phyloP scores from a whole-genome alignment of 768 basidiomycete species.

The Lactarius hengduanensis region DNA sequence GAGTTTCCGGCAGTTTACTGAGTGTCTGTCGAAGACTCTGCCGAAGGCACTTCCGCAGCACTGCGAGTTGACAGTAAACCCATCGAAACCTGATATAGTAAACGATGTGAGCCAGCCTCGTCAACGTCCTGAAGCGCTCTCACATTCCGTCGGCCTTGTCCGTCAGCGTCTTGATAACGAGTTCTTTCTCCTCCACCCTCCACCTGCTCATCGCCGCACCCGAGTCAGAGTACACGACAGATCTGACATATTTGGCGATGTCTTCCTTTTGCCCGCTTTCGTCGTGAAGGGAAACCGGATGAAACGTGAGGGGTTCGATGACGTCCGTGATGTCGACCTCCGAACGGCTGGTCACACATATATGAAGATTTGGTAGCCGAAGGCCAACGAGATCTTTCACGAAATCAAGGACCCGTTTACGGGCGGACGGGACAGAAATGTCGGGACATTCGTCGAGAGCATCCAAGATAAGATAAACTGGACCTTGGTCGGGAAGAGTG shows the following conservation, averaged over 20 bases:
- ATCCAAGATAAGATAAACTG: neutral
- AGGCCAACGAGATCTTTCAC: neutral
- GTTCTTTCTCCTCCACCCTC: constrained; percentile 41
- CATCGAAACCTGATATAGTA: neutral
- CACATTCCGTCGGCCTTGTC: neutral
- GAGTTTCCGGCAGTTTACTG: neutral
- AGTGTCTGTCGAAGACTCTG: neutral
- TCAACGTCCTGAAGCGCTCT: neutral
- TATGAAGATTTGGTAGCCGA: neutral
- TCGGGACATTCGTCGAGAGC: constrained; percentile 30
- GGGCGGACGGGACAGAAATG: constrained; percentile 46
- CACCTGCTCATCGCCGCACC: constrained; percentile 33
- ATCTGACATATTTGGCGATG: neutral
- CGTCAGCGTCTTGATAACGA: neutral
- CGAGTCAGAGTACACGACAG: neutral
- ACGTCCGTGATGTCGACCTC: neutral
- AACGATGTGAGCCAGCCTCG: neutral
- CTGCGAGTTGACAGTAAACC: neutral
- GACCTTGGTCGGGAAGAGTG: neutral
- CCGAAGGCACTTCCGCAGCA: neutral
- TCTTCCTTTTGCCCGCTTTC: neutral
- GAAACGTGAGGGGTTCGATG: neutral
- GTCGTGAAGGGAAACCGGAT: neutral
- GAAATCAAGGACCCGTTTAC: constrained; percentile 33
- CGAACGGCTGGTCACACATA: neutral